phyloP scores from a whole-genome alignment of 345 rosid species.

The Cochlearia excelsa region DNA sequence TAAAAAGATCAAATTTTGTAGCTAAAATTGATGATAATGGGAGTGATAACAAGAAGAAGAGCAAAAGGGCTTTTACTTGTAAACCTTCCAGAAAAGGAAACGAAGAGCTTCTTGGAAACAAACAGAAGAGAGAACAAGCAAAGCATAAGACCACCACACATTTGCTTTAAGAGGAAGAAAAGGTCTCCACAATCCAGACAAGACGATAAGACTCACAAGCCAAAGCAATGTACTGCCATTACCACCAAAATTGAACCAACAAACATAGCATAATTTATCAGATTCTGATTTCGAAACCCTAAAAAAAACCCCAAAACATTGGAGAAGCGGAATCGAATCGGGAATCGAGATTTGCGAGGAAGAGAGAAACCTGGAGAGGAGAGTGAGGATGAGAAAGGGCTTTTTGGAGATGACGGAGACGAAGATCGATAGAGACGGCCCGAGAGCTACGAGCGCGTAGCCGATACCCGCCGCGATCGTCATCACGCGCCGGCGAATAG shows the following conservation, averaged over 20 bases:
- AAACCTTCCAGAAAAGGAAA: conserved; percentile 74
- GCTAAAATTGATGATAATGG: neutral
- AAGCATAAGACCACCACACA: conserved; percentile 72
- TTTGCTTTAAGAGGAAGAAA: conserved; percentile 83
- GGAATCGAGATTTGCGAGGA: neutral
- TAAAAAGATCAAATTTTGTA: too few species aligned
- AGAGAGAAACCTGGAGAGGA: conserved; percentile 77
- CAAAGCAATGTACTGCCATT: conserved; percentile 73
- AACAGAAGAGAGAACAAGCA: conserved; percentile 75
- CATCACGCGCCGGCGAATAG: conserved; percentile 40
- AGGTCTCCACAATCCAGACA: conserved; percentile 85
- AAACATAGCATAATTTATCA: too few species aligned
- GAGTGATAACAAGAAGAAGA: conserved; percentile 10
- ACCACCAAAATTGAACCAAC: too few species aligned
- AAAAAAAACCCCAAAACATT: conserved; percentile 2
- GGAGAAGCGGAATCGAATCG: too few species aligned
- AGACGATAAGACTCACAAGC: conserved; percentile 79
- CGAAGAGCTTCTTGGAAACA: conserved; percentile 91
- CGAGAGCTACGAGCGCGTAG: conserved; percentile 74
- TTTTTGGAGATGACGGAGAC: conserved; percentile 84
- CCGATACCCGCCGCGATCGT: conserved; percentile 92
- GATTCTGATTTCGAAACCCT: conserved; percentile 22
- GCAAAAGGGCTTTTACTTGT: conserved; percentile 51
- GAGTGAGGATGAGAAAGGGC: conserved; percentile 87
- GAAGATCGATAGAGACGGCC: conserved; percentile 87